These are phyloP conservation scores for Colletotrichum tropicale DNA, from an alignment of 2,329 filamentous ascomycete species.

Conservation along the genomic window DNA sequence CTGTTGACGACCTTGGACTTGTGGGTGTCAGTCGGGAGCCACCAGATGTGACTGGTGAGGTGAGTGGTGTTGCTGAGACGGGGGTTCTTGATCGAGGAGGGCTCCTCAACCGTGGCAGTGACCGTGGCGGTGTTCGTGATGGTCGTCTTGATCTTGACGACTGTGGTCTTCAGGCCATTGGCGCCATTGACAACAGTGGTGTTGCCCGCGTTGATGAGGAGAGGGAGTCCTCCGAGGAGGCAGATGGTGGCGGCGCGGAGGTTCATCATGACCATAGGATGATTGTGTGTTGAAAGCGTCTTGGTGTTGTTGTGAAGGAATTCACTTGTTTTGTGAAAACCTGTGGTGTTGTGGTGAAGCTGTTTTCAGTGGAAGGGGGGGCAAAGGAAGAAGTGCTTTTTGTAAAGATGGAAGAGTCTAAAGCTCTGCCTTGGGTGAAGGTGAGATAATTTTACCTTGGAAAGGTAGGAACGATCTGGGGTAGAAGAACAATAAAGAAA, in stretches of 20 bases:
- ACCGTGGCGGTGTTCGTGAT: not conserved
- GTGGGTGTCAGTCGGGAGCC: not conserved
- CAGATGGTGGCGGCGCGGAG: not conserved
- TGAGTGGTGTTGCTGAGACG: not conserved
- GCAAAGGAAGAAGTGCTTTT: not conserved
- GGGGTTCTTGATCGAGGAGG: not conserved
- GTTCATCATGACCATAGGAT: not conserved
- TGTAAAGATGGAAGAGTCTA: not conserved
- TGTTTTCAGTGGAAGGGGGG: not conserved
- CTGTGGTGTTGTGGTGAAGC: not conserved
- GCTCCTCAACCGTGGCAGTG: not conserved
- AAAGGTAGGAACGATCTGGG: not conserved
- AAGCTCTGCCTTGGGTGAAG: not conserved
- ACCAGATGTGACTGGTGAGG: not conserved
- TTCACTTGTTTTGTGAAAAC: not conserved
- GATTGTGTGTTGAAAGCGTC: accelerated
- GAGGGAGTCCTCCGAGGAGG: not conserved
- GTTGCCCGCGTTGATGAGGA: not conserved
- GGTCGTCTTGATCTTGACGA: not conserved
- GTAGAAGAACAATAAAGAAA: not conserved
- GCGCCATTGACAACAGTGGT: not conserved
- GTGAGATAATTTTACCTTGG: not conserved
- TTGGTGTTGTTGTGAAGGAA: not conserved
- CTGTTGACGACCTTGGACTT: not conserved
- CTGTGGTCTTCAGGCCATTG: not conserved